Base-by-base conservation (phyloP, 1,284 basidiomycete species). In the Papiliotrema flavescens region DNA sequence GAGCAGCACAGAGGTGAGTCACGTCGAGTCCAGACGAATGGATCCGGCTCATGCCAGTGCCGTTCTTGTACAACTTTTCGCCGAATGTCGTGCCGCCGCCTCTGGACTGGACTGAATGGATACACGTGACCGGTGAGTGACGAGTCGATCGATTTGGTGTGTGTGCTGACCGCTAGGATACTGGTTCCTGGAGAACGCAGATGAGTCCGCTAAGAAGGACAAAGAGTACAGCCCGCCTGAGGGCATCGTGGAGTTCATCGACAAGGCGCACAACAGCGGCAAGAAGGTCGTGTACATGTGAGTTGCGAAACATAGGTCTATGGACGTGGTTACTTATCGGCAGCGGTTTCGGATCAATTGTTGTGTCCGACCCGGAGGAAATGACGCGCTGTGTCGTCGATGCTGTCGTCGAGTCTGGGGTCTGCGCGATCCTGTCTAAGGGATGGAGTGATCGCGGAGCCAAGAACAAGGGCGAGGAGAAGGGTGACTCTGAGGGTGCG, bases 61-160 rank as follows among this genome's bases (percentile, higher is more conserved):
- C 95, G 1, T 98, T 98, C 80, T 77, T 98, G 48, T 98, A 98
- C 78, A 98, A 97, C 74, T 98, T 98, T 72, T 94, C 90, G 68
- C 89, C 92, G 0, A 82, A 83, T 8, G 81, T 92, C 23, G 89
- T 95, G 11, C 92, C 92, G 8, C 88, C 86, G 20, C 93, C 93
- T 5, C 76, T 96, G 51, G 95, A 98, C 73, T 98, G 95, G 95
- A 90, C 91, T 7, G 95, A 98, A 74, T 97, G 94, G 90, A 96
- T 98, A 59, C 87, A 90, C 50, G 86, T 97, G 1, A 95, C 92
- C 50, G 94, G 89, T 87, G 64, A 59, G 71, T 51, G 22, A 26
- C 19, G 19, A n/a, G 15, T 36, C 64, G 34, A n/a, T n/a, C 41
- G 47, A 43, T 19, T 32, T 11, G 32, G 23, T n/a, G 24, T 39